Percentiles rank a stretch among this genome's conserved stretches.
Conservation (phyloP, 2,329 filamentous ascomycete species). For the Fusarium pseudoanthophilum region DNA sequence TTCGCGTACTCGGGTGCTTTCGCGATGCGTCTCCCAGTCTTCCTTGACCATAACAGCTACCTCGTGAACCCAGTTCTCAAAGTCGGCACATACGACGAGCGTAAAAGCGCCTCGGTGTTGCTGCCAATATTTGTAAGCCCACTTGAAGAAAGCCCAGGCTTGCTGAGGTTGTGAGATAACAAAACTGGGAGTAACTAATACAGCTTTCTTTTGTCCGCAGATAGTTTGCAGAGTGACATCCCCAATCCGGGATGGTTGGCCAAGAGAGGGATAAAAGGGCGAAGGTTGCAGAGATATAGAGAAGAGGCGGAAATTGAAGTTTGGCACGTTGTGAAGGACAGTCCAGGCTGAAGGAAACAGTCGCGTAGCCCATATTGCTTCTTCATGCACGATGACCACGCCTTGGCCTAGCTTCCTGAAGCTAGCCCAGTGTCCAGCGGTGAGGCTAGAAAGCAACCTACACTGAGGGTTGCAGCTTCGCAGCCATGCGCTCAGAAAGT, state of each 20-base stretch:
- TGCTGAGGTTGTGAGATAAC: conserved; percentile 52
- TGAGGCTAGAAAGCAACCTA: conserved; percentile 55
- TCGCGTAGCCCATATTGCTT: conserved; percentile 51
- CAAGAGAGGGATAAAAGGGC: conserved; percentile 22
- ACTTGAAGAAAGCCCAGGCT: conserved; percentile 51
- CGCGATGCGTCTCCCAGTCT: not conserved
- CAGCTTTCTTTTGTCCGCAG: conserved; percentile 48
- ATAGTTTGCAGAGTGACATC: conserved; percentile 45
- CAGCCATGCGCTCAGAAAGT: conserved; percentile 59
- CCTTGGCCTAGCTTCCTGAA: conserved; percentile 51
- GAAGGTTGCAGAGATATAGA: conserved; percentile 44
- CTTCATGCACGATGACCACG: conserved; percentile 59
- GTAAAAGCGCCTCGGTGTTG: conserved; percentile 26
- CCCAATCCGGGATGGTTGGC: conserved; percentile 13
- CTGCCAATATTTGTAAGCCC: conserved; percentile 46
- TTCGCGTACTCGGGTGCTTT: not conserved
- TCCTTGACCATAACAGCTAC: conserved; percentile 39
- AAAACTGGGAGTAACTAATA: conserved; percentile 57
- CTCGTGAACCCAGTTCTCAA: conserved; percentile 47
- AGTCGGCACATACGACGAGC: conserved; percentile 46
- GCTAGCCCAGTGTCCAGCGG: conserved; percentile 58
- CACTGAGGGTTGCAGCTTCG: conserved; percentile 52
- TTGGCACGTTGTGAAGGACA: conserved; percentile 46
- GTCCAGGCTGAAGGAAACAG: conserved; percentile 52
- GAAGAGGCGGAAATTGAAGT: conserved; percentile 55